Evolutionary conservation across 371 early-diverging fungal genomes (phyloP).

Genomic region (Batkoa obscura): DNA sequence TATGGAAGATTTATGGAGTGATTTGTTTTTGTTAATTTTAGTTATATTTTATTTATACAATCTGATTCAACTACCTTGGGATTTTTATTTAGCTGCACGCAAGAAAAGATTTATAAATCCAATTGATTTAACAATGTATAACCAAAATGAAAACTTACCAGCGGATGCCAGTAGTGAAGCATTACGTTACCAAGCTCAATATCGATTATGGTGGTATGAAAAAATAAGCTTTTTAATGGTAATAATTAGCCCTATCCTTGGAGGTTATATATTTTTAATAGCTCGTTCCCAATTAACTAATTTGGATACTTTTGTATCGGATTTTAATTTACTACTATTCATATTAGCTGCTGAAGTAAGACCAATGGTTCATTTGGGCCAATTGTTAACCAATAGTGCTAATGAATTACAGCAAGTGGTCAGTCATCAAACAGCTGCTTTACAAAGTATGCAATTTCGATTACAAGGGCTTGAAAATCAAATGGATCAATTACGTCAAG

Average conservation of each 20-base stretch:
- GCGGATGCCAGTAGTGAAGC: conserved; percentile 16
- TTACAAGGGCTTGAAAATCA: conserved; percentile 31
- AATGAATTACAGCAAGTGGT: conserved; percentile 29
- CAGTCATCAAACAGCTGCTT: conserved; percentile 24
- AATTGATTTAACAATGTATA: conserved; percentile 7
- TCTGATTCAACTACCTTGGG: conserved; percentile 52
- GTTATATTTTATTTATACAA: conserved; percentile 42
- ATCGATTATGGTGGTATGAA: conserved; percentile 31
- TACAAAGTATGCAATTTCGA: conserved; percentile 19
- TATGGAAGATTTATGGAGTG: conserved; percentile 41
- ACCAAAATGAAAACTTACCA: conserved; percentile 7
- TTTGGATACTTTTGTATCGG: conserved; percentile 33
- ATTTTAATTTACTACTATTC: conserved; percentile 36
- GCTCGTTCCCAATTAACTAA: conserved; percentile 27
- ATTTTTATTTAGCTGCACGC: conserved; percentile 40
- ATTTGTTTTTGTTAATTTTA: conserved; percentile 33
- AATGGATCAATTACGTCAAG: conserved; percentile 25
- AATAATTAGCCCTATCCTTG: conserved; percentile 26
- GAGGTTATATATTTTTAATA: conserved; percentile 31
- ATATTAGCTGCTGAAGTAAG: conserved; percentile 35
- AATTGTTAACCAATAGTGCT: conserved; percentile 29
- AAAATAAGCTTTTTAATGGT: conserved; percentile 25
- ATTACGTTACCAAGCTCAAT: conserved; percentile 15
- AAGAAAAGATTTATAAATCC: conserved; percentile 19
- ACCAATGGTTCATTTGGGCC: conserved; percentile 28